Base-by-base conservation (phyloP, 257 asterid genomes). In the Solanum peruvianum region DNA sequence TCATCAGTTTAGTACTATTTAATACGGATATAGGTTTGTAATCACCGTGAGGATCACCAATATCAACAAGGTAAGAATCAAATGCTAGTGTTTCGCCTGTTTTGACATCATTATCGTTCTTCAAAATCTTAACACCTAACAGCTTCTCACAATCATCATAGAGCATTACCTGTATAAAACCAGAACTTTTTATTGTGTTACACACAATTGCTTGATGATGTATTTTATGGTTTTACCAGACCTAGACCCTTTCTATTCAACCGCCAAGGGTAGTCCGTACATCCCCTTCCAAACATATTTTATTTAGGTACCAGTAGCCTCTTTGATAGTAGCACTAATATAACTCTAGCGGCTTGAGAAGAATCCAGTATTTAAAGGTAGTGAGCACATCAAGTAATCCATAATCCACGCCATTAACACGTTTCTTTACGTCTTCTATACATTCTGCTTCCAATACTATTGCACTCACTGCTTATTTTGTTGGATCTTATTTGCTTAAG, bases 131-230 rank as follows among this genome's bases (percentile, higher is more conserved):
- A 90, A 93, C 92, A 13, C 91, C 97, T 92, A 97, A 86, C 88
- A 92, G 92, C 82, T 89, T 92, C 87, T 94, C 95, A 87, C 87
- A 92, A 37, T 95, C 99, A 89, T 97, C 99, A 84, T 93, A 97
- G 66, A 95, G 93, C 90, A 90, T 80, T 78, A 92, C 95, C 99
- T 97, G 91, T 45, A 86, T 64, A 89, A 82, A 75, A 82, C 73
- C 41, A 75, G 83, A 58, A 82, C 11, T 10, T 20, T 20, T 81
- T 81, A 45, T 49, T 15, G 58, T 18, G 70, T 81, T 81, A 81
- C 42, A 31, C 12, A 49, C 35, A 81, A 29, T 49, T 81, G 27
- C 42, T 49, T 29, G 70, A 81, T 11, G 45, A 31, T 81, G 70
- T 31, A 81, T 64, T 64, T 64, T 64, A 64, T 11, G 67, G 67